Base-by-base conservation (phyloP, 352 stramenopile species). In the Phytophthora brassicae region DNA sequence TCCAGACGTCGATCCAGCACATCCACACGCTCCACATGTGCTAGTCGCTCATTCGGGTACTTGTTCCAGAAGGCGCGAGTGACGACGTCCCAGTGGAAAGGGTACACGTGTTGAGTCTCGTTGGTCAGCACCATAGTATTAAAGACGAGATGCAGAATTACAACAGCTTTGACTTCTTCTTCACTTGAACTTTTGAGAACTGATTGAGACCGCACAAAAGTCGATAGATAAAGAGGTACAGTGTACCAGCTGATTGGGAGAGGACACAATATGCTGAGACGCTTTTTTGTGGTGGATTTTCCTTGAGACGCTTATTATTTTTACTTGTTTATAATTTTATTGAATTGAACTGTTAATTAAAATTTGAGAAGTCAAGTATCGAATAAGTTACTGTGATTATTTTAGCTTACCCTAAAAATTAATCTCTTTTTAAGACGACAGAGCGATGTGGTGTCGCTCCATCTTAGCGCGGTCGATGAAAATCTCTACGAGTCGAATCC, bases 1-100 rank as follows among this genome's bases (percentile, higher is more conserved):
- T 95, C 86, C 42, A 95, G 72, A 35, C 60, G 64, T 26, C 86
- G 84, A 58, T 90, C 84, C 56, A 95, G 58, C 24, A 95, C 82
- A 63, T 95, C 86, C 52, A 93, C 76, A 53, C 86, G 84, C 70
- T 95, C 86, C 20, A 95, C 81, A 53, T 93, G 86, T 22, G 80
- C 64, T 12, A 95, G 81, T 52, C 67, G 74, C 58, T 83, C 70
- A 64, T 95, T 92, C 54, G 86, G 86, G 68, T 95, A 95, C 64
- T 95, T 95, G 79, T 95, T 93, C 84, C 84, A 95, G 71, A 93
- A 93, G 36, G 86, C 86, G 59, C 84, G 84, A 35, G 84, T 90
- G 41, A 95, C 86, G 42, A 95, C 82, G 70, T 87, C 81, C 86
- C 86, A 94, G 11, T 79, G 66, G 70, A 90, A 94, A 35, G 83